Percentiles rank a stretch among this genome's conserved stretches.
These are phyloP conservation scores for Chytriomyces confervae DNA, from an alignment of 192 early-diverging fungal genomes.

Conservation along the genomic window DNA sequence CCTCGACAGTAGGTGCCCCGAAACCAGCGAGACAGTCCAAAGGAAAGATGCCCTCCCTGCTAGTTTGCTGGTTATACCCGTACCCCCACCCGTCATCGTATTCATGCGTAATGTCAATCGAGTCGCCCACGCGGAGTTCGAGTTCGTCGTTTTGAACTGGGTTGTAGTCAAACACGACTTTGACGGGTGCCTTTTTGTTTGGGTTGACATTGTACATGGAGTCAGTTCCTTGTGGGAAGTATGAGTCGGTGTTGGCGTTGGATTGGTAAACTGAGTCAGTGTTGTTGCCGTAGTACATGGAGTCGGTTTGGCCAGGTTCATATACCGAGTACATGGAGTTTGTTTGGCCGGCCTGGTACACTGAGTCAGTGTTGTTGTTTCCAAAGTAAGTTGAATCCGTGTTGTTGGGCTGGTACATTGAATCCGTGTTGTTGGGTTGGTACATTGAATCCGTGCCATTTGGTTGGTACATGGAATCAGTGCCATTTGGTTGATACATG, in stretches of 20 bases:
- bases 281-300: not conserved
- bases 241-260: too few species aligned
- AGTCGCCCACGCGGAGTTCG: not conserved
- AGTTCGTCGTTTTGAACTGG: slow-evolving; percentile 12
- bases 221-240: not conserved
- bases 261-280: not conserved
- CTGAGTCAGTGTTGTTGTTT: too few species aligned
- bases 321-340: not conserved
- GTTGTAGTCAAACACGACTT: slow-evolving; percentile 12
- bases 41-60: not conserved
- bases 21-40: not conserved
- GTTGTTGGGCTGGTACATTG: too few species aligned
- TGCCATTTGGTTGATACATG: too few species aligned
- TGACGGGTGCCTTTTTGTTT: not conserved
- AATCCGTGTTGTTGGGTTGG: too few species aligned
- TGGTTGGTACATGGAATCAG: too few species aligned
- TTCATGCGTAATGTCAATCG: not conserved
- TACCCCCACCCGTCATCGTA: slow-evolving; percentile 14
- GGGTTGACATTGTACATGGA: not conserved
- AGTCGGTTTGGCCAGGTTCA: not conserved
- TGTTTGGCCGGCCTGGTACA: not conserved
- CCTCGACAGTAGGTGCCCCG: not conserved
- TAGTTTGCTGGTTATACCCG: not conserved
- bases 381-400: too few species aligned
- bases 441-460: too few species aligned